Percentiles rank a stretch among this genome's conserved stretches.
phyloP scores from a whole-genome alignment of 2,329 filamentous ascomycete species.

The Colletotrichum chlorophyti region DNA sequence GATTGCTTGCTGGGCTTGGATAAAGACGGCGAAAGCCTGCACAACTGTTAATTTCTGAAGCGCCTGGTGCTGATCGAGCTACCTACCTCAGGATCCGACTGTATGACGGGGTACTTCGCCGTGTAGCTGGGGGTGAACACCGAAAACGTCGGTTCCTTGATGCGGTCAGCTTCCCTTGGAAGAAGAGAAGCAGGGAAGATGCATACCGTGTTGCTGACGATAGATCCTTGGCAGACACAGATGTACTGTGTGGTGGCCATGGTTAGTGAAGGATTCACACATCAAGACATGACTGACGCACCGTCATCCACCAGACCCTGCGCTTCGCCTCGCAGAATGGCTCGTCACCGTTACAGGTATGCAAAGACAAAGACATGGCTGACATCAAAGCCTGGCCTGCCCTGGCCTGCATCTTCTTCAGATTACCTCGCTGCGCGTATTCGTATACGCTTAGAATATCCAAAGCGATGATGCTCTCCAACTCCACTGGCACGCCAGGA shows the following conservation, averaged over 20 bases:
- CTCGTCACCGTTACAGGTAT: conserved; percentile 46
- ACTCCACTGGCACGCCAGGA: conserved; percentile 48
- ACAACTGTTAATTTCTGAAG: conserved; percentile 1
- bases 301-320: conserved; percentile 61
- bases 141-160: conserved; percentile 49
- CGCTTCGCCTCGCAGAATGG: conserved; percentile 52
- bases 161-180: conserved; percentile 3
- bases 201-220: conserved; percentile 56
- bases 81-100: conserved; percentile 48
- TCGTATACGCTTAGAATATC: conserved; percentile 58
- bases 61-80: not conserved
- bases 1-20: conserved; percentile 56
- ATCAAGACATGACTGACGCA: conserved; percentile 30
- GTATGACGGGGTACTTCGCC: conserved; percentile 48
- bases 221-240: conserved; percentile 55
- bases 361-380: conserved; percentile 52
- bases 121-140: conserved; percentile 52
- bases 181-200: too few species aligned
- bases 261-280: not conserved
- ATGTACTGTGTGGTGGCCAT: conserved; percentile 48
- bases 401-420: conserved; percentile 57
- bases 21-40: conserved; percentile 50
- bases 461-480: conserved; percentile 55
- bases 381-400: conserved; percentile 54
- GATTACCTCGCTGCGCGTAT: conserved; percentile 59